These are phyloP conservation scores for Cystobasidium onofrii DNA, from an alignment of 768 basidiomycete species.

Conservation along the genomic window DNA sequence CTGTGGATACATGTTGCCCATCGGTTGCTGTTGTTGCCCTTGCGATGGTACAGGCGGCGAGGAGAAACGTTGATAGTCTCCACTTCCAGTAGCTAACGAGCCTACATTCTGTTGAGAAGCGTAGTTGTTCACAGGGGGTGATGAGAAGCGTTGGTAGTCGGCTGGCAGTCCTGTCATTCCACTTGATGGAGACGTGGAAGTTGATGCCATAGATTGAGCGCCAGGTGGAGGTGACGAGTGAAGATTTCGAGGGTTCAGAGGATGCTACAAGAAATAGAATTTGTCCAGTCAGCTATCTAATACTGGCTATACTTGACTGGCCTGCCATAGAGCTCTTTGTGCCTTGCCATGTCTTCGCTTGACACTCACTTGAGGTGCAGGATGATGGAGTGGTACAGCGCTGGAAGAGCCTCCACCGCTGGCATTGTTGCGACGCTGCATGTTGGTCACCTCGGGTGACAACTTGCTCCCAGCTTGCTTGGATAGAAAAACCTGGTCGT, in stretches of 20 bases:
- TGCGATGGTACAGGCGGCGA: constrained; percentile 20
- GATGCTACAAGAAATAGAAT: neutral
- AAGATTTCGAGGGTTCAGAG: constrained; percentile 26
- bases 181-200: neutral
- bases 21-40: constrained; percentile 33
- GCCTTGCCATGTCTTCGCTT: neutral
- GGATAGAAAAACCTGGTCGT: too few species aligned
- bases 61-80: constrained; percentile 30
- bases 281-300: neutral
- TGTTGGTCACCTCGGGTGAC: neutral
- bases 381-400: constrained; percentile 45
- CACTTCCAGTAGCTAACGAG: neutral
- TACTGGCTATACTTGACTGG: neutral
- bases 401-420: constrained; percentile 60
- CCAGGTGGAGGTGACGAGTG: constrained; percentile 27
- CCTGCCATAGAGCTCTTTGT: neutral
- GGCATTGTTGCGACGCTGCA: constrained; percentile 51
- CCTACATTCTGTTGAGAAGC: neutral
- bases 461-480: neutral
- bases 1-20: constrained; percentile 43
- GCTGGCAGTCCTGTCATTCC: constrained; percentile 5
- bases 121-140: constrained; percentile 16
- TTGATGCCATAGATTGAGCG: neutral
- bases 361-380: constrained; percentile 14
- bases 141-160: constrained; percentile 30